A percentile compares a stretch with the other conserved stretches of the same genome.
Evolutionary conservation across 2,329 filamentous ascomycete genomes (phyloP).

Genomic region (Rasamsonia emersonii): DNA sequence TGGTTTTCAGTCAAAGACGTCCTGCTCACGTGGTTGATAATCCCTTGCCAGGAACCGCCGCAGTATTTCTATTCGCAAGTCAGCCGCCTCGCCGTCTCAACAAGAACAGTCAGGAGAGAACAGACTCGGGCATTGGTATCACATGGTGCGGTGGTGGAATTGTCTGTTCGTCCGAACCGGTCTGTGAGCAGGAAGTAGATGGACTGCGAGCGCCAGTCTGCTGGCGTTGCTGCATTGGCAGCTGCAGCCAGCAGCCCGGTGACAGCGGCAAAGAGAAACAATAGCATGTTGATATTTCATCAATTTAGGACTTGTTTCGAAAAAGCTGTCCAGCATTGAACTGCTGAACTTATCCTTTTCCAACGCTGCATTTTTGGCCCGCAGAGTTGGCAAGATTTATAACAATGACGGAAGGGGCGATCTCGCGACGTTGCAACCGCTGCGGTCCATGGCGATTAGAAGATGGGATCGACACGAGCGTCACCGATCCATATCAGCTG

Average conservation of each 20-base stretch:
- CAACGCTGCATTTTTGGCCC: not conserved
- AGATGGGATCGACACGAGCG: too few relatives aligned
- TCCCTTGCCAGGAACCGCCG: constrained; percentile 40
- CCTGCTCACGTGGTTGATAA: constrained; percentile 27
- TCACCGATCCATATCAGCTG: too few relatives aligned
- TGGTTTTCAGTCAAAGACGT: not conserved
- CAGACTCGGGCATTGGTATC: constrained; percentile 17
- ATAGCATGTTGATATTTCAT: constrained; percentile 12
- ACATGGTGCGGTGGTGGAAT: constrained; percentile 26
- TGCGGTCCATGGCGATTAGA: too few relatives aligned
- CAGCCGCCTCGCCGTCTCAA: too few relatives aligned
- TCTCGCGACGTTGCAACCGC: too few relatives aligned
- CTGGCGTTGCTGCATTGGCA: constrained; percentile 22
- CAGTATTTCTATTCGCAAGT: constrained; percentile 28
- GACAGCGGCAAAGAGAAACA: constrained; percentile 9
- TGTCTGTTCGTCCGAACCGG: constrained; percentile 35
- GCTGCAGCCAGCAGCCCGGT: constrained; percentile 15
- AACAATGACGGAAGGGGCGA: too few relatives aligned
- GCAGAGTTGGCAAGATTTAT: too few relatives aligned
- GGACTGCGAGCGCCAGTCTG: constrained; percentile 33
- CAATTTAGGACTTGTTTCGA: not conserved
- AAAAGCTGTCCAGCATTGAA: too few relatives aligned
- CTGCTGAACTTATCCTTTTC: too few relatives aligned
- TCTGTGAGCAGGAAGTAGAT: constrained; percentile 41
- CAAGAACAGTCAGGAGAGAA: not conserved